Evolutionary conservation across 2,329 filamentous ascomycete species (phyloP).

Genomic region (Phialophora verrucosa): DNA sequence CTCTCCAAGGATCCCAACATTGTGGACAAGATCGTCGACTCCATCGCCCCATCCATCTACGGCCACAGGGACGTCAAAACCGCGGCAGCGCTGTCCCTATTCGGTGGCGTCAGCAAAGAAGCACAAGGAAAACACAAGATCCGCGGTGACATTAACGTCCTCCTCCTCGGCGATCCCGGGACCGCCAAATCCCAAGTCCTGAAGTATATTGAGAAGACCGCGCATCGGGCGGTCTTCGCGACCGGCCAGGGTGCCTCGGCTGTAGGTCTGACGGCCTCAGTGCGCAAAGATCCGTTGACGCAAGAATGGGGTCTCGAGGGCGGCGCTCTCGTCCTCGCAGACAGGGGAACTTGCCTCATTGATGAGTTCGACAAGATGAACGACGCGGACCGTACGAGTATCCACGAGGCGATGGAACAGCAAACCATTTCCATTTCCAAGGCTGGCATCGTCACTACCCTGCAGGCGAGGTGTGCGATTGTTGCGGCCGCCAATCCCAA

Average conservation of each 20-base stretch:
- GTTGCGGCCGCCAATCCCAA: slow-evolving; percentile 97
- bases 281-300: slow-evolving; percentile 91
- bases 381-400: slow-evolving; percentile 95
- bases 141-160: slow-evolving; percentile 95
- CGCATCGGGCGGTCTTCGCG: slow-evolving; percentile 94
- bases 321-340: slow-evolving; percentile 90
- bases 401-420: slow-evolving; percentile 99
- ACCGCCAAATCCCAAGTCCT: slow-evolving; percentile 97
- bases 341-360: slow-evolving; percentile 92
- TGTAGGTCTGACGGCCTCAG: slow-evolving; percentile 95
- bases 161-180: slow-evolving; percentile 94
- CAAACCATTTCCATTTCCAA: slow-evolving; percentile 99
- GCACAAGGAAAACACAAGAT: slow-evolving; percentile 89
- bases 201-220: slow-evolving; percentile 97
- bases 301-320: slow-evolving; percentile 98
- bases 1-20: slow-evolving; percentile 90
- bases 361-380: slow-evolving; percentile 99
- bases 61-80: slow-evolving; percentile 98
- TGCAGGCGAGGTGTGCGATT: slow-evolving; percentile 94
- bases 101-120: slow-evolving; percentile 90
- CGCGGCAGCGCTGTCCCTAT: slow-evolving; percentile 88
- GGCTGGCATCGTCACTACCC: slow-evolving; percentile 94
- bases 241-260: slow-evolving; percentile 97
- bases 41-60: slow-evolving; percentile 96
- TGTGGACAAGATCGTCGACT: slow-evolving; percentile 88